phyloP scores from a whole-genome alignment of 2,329 filamentous ascomycete species.

The Neofusicoccum laricinum region DNA sequence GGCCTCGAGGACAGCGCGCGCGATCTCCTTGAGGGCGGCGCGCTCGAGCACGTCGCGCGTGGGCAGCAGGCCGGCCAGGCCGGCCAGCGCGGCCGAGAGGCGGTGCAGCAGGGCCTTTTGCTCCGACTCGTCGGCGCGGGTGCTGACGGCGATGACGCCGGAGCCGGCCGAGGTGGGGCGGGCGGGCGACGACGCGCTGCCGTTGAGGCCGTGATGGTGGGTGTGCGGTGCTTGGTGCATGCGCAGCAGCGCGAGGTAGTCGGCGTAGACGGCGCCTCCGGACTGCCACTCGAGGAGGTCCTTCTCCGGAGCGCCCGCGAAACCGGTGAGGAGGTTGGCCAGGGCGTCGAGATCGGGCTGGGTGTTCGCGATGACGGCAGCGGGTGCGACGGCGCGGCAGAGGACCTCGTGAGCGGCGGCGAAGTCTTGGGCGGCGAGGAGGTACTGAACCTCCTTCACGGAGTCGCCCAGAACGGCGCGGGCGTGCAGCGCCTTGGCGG shows the following conservation, averaged over 20 bases:
- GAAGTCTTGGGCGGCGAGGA: constrained; percentile 74
- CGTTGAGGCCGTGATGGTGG: constrained; percentile 23
- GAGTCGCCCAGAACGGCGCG: constrained; percentile 69
- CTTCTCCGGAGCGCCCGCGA: constrained; percentile 41
- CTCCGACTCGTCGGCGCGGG: neutral
- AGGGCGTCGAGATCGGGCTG: constrained; percentile 74
- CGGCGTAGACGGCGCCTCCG: constrained; percentile 77
- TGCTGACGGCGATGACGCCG: neutral
- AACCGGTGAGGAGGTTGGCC: constrained; percentile 66
- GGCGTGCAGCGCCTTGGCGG: constrained; percentile 80
- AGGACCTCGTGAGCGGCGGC: constrained; percentile 83
- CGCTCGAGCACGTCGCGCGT: constrained; percentile 50
- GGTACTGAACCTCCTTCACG: constrained; percentile 69
- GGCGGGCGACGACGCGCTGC: constrained; percentile 28
- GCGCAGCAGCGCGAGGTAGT: constrained; percentile 53
- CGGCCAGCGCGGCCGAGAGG: constrained; percentile 35
- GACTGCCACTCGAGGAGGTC: constrained; percentile 62
- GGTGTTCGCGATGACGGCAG: constrained; percentile 60
- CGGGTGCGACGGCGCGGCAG: constrained; percentile 74
- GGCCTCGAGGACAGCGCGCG: constrained; percentile 42
- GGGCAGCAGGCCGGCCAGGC: constrained; percentile 40
- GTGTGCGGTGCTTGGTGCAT: constrained; percentile 21
- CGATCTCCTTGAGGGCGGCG: constrained; percentile 81
- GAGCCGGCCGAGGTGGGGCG: constrained; percentile 18
- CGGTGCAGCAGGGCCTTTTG: constrained; percentile 25